Base-by-base conservation (phyloP, 208 protist species). In the Trypanosoma conorhini region DNA sequence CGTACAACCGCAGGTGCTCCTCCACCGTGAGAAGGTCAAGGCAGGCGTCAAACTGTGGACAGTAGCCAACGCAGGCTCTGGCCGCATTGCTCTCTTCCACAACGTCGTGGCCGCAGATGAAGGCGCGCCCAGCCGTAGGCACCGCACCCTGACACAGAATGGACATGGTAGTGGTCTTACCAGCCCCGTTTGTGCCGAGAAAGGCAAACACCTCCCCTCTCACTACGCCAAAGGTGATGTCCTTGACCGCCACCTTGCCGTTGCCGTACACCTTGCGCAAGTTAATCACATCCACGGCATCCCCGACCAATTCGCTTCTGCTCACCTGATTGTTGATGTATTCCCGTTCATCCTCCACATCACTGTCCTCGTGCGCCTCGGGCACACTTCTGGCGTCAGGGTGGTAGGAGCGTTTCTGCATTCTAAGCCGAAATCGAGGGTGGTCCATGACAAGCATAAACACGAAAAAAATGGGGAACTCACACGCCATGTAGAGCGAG, bases 1-100 rank as follows among this genome's bases (percentile, higher is more conserved):
- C 82, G 79, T 93, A 99, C 1, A 98, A 79, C 26, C 54, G 22
- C 8, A 99, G 69, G 80, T 99, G 96, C 76, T 99, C 96, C 26
- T 90, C 67, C 56, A 90, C 86, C 33, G 96, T 99, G 46, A 99
- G 72, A 62, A 98, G 76, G 30, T 94, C 86, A 54, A 96, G 90
- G 3, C 91, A 76, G 12, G 98, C 87, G 80, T 98, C 96, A 80
- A 98, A 98, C 82, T 99, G 97, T 55, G 97, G 96, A 83, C 97
- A 99, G 60, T 98, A 96, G 28, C 98, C 98, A 54, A 98, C 89
- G 69, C 65, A 87, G 56, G 61, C 79, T 46, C 87, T 70, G n/a
- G 86, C 87, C 46, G 81, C 77, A 13, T 28, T 22, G 22, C 77
- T 78, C 17, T 92, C 61, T 0, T 74, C 54, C 48, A 87, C 71